Evolutionary conservation across 148 eudicot species (phyloP).

Genomic region (Selenicereus undatus): DNA sequence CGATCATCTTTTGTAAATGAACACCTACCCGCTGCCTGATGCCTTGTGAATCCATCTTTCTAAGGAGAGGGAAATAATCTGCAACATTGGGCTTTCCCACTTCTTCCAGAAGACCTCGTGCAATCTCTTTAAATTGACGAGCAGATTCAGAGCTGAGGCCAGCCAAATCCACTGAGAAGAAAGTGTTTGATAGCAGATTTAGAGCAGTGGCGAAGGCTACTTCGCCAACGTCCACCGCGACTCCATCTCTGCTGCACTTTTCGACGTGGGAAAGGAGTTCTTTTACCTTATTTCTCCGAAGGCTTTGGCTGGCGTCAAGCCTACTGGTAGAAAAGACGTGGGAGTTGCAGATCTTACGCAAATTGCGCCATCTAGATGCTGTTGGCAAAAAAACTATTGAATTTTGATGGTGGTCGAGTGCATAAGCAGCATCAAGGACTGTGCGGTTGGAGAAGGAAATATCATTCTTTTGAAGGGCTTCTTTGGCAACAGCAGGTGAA

Average conservation of each 20-base stretch:
- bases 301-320: constrained; percentile 33
- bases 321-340: constrained; percentile 30
- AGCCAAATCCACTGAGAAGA: constrained; percentile 48
- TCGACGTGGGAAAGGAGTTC: constrained; percentile 31
- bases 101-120: constrained; percentile 33
- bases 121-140: constrained; percentile 32
- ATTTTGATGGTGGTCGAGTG: constrained; percentile 31
- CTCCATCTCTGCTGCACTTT: constrained; percentile 28
- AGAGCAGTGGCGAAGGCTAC: constrained; percentile 44
- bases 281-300: constrained; percentile 35
- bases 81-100: constrained; percentile 47
- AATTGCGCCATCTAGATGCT: constrained; percentile 33
- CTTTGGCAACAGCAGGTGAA: constrained; percentile 43
- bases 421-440: constrained; percentile 30
- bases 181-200: constrained; percentile 45
- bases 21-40: constrained; percentile 22
- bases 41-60: constrained; percentile 44
- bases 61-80: constrained; percentile 49
- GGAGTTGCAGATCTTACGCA: constrained; percentile 34
- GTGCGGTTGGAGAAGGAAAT: constrained; percentile 34
- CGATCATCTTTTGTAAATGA: constrained; percentile 23
- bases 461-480: constrained; percentile 58
- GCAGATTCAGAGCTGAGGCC: constrained; percentile 34
- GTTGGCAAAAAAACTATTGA: constrained; percentile 46
- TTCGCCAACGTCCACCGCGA: constrained; percentile 41